Base-by-base conservation (phyloP, 1,284 basidiomycete genomes). In the Sparassis latifolia region DNA sequence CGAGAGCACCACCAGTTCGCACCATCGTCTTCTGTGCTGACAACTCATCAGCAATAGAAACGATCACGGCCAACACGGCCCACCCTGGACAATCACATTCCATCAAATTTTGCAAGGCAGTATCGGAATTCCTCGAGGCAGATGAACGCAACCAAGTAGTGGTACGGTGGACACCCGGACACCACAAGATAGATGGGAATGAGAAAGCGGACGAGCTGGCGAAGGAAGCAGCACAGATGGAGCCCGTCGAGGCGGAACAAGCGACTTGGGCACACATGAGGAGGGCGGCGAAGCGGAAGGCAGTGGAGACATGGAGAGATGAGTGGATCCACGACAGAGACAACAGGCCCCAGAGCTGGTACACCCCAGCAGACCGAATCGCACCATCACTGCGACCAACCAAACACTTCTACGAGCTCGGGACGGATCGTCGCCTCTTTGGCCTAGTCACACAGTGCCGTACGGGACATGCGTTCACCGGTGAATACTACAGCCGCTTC, bases 131-230 rank as follows among this genome's bases (percentile, higher is more conserved):
- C 30, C 46, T 48, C n/a, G 46, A 48, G 20, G 46, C 46, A 5
- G 9, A 42, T 31, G n/a, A 38, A 4, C 31, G 20, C n/a, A 41
- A 42, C 47, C 41, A 38, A 32, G 47, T 48, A n/a, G 40, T 28
- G n/a, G 33, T 48, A 12, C 39, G 20, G 10, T 33, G 46, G 46
- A 31, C 20, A 47, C 38, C 62, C 4, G 57, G 64, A n/a, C 66
- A 68, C 51, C 47, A 42, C 7, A 59, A 53, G 7, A 60, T 68
- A 12, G 3, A 6, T 33, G 66, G 65, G 4, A 66, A 68, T 44
- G 59, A 67, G 35, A 37, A 55, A 2, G 66, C 63, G 7, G 66
- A 68, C 51, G 37, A 55, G 31, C 58, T 67, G 0, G 66, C 65
- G n/a, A 67, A 65, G 46, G 42, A 51, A 39, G 64, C 60, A 2